These are phyloP conservation scores for Extremus antarcticus DNA, from an alignment of 495 filamentous ascomycete genomes.

Conservation along the genomic window DNA sequence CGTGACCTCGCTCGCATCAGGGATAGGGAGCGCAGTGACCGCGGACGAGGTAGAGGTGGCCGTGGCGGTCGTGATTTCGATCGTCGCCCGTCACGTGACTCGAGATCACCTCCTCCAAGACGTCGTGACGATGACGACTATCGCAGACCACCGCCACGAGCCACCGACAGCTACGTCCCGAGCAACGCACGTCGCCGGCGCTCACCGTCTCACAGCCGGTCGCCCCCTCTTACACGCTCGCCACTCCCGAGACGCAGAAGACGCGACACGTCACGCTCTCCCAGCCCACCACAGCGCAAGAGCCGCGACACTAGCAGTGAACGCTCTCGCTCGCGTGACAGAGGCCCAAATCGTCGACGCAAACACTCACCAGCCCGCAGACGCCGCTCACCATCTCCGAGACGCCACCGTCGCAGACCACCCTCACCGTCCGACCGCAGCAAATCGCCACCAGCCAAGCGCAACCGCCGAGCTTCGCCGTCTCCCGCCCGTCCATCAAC, in stretches of 20 bases:
- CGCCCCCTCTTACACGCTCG: conserved; percentile 16
- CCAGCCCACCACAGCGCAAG: conserved; percentile 15
- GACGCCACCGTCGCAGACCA: conserved; percentile 34
- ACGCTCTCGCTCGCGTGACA: conserved; percentile 9
- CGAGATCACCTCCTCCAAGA: conserved; percentile 49
- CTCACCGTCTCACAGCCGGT: conserved; percentile 12
- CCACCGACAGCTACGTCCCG: conserved; percentile 50
- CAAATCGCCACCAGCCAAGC: conserved; percentile 36
- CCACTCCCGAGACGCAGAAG: conserved; percentile 14
- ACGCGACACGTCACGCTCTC: conserved; percentile 13
- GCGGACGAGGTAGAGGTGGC: conserved; percentile 38
- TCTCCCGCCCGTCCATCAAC: conserved; percentile 8
- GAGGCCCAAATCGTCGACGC: background rate
- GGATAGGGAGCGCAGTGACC: conserved; percentile 63
- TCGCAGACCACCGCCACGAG: conserved; percentile 43
- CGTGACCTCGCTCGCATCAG: conserved; percentile 54
- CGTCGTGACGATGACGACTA: conserved; percentile 39
- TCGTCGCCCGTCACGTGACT: conserved; percentile 12
- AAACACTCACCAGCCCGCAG: conserved; percentile 26
- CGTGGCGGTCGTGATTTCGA: conserved; percentile 32
- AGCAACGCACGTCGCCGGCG: conserved; percentile 11
- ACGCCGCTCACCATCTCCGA: conserved; percentile 53
- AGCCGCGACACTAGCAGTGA: conserved; percentile 2
- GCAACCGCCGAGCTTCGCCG: conserved; percentile 3
- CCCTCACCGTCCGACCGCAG: conserved; percentile 18